Percentiles rank a stretch among this genome's conserved stretches.
phyloP scores from a whole-genome alignment of 2,329 filamentous ascomycete species.

The Colletotrichum lindemuthianum region DNA sequence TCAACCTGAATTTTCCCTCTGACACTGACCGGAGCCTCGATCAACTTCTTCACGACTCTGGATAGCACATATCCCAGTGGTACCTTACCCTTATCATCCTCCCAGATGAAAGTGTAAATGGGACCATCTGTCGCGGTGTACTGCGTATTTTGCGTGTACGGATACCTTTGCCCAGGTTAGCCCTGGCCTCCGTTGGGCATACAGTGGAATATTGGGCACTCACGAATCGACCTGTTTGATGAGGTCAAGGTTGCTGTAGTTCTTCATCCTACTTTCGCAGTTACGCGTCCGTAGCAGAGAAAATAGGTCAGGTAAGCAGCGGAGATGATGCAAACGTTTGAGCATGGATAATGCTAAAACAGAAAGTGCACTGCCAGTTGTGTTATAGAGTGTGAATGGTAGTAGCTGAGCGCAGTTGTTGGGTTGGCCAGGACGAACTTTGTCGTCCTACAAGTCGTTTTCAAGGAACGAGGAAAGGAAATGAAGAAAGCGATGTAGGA shows the following conservation, averaged over 20 bases:
- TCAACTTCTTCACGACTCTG: slow-evolving; percentile 60
- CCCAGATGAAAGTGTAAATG: slow-evolving; percentile 74
- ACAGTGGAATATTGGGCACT: slow-evolving; percentile 40
- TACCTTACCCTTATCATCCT: slow-evolving; percentile 69
- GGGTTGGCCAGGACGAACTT: no score
- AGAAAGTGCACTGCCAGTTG: no score
- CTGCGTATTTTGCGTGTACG: slow-evolving; percentile 72
- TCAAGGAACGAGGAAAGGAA: no score
- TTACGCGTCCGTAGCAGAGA: no score
- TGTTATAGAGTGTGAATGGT: no score
- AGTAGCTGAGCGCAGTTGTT: no score
- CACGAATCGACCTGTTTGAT: slow-evolving; percentile 65
- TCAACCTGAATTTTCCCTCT: slow-evolving; percentile 72
- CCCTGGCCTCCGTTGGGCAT: background rate
- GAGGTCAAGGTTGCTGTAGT: slow-evolving; percentile 58
- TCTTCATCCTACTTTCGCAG: slow-evolving; percentile 38
- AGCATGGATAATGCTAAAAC: no score
- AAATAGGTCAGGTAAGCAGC: no score
- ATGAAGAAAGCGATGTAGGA: no score
- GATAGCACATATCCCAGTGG: slow-evolving; percentile 71
- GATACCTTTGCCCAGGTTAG: slow-evolving; percentile 68
- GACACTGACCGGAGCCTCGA: slow-evolving; percentile 57
- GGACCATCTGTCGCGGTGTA: slow-evolving; percentile 66
- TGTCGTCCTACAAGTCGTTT: no score
- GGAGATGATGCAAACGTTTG: no score